Base-by-base conservation (phyloP, 371 early-diverging fungal genomes). In the Mucor piriformis region DNA sequence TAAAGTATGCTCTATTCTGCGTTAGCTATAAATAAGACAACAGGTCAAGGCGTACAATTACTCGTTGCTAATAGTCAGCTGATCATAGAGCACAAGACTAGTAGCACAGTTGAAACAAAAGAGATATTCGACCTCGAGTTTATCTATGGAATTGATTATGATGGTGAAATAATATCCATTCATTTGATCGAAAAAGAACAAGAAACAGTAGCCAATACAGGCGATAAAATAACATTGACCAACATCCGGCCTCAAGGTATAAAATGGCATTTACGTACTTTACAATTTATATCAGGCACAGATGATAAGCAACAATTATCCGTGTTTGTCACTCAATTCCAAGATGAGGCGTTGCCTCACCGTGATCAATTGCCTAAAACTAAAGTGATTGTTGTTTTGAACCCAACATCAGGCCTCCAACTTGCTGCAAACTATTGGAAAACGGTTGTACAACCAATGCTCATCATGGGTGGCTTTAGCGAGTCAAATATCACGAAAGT, bases 361-460 rank as follows among this genome's bases (percentile, higher is more conserved):
- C 44, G 25, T 2, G 15, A 21, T 16, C 2, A 37, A 20, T 35
- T 44, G 6, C n/a, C 59, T 1, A 34, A 34, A 2, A 59, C 59
- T 5, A 44, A 51, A 42, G 21, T 61, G 1, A 32, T 48, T 34
- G 66, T 60, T 3, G 33, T 72, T 23, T 27, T 66, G 8, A 72
- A 72, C 20, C 69, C 69, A 1, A 44, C 55, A 7, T 54, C 73
- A 4, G 73, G 73, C n/a, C 21, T 6, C 23, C 63, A 25, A 13
- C 40, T 37, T 3, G 63, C 65, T 6, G 35, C 33, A 16, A 46
- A 21, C 0, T 37, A 66, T n/a, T 72, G 57, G 57, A 46, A 48
- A 6, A 29, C 54, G 1, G 57, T 55, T 23, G 66, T 72, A 13
- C 29, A 50, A 11, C 73, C 73, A 12, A 72, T 72, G 69, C 50